Evolutionary conservation across 106 monocot genomes (phyloP).

Genomic region (Dendrobium chrysotoxum): DNA sequence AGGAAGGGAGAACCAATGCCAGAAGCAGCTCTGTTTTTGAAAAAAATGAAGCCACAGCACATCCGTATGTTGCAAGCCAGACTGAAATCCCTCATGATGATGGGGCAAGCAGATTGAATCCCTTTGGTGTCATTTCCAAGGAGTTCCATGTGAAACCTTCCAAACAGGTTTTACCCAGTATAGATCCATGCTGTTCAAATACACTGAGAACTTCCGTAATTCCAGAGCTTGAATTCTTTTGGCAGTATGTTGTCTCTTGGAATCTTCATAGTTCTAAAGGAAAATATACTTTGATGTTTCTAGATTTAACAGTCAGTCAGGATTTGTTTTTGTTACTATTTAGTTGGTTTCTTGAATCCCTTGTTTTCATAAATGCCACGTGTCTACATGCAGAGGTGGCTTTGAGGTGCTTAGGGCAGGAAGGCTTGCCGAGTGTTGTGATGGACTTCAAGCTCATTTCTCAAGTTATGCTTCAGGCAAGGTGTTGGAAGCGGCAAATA

Average conservation of each 20-base stretch:
- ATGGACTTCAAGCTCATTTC: slow-evolving; percentile 86
- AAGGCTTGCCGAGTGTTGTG: slow-evolving; percentile 28
- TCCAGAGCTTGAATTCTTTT: slow-evolving; percentile 64
- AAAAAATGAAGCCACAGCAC: slow-evolving; percentile 8
- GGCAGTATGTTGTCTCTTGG: slow-evolving; percentile 61
- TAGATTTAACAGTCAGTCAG: not conserved
- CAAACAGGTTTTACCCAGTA: slow-evolving; percentile 11
- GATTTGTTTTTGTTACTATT: not conserved
- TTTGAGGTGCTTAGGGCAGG: slow-evolving; percentile 63
- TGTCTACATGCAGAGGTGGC: slow-evolving; percentile 48
- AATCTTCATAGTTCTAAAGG: not conserved
- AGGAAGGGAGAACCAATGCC: slow-evolving; percentile 18
- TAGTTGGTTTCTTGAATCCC: not conserved
- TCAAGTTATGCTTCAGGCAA: slow-evolving; percentile 63
- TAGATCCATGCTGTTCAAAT: slow-evolving; percentile 5
- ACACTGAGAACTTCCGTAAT: slow-evolving; percentile 32
- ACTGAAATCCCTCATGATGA: not conserved
- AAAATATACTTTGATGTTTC: not conserved
- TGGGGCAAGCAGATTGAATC: not conserved
- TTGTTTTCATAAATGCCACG: slow-evolving; percentile 1
- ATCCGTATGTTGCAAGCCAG: slow-evolving; percentile 6
- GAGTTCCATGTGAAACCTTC: slow-evolving; percentile 11
- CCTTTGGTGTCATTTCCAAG: slow-evolving; percentile 11
- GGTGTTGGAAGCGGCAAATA: slow-evolving; percentile 44
- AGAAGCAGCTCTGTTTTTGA: slow-evolving; percentile 6